These are phyloP conservation scores for Scutellaria minor DNA, from an alignment of 257 asterid species.

Conservation along the genomic window DNA sequence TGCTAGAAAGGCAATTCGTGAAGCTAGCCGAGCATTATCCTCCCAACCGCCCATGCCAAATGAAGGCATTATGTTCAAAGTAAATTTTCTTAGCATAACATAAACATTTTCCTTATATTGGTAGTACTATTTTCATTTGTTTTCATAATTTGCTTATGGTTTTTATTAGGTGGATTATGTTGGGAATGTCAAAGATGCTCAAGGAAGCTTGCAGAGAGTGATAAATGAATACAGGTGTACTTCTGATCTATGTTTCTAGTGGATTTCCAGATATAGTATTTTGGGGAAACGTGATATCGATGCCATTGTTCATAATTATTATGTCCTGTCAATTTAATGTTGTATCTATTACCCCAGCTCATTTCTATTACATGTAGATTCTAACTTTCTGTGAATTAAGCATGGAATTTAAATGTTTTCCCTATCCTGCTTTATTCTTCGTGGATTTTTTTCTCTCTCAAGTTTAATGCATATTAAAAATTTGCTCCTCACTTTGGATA, in stretches of 20 bases:
- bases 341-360: too few species aligned
- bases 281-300: too few species aligned
- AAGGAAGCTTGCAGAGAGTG: conserved; percentile 69
- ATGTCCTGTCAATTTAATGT: too few species aligned
- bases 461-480: too few species aligned
- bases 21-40: conserved; percentile 75
- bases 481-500: too few species aligned
- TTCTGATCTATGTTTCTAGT: conserved; percentile 5
- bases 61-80: conserved; percentile 72
- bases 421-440: too few species aligned
- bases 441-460: too few species aligned
- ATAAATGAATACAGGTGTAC: conserved; percentile 77
- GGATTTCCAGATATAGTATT: too few species aligned
- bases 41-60: conserved; percentile 50
- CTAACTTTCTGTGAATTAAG: too few species aligned
- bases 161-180: conserved; percentile 75
- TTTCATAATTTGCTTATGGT: conserved; percentile 28
- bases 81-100: conserved; percentile 39
- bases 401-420: too few species aligned
- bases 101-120: conserved; percentile 18
- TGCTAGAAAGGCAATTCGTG: conserved; percentile 94
- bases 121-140: conserved; percentile 30
- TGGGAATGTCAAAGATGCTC: conserved; percentile 80
- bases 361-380: too few species aligned
- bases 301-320: too few species aligned